Evolutionary conservation across 1,284 basidiomycete species (phyloP), one percentile per base, ranked within the genome.

Genomic region (Trametes hirsuta): DNA sequence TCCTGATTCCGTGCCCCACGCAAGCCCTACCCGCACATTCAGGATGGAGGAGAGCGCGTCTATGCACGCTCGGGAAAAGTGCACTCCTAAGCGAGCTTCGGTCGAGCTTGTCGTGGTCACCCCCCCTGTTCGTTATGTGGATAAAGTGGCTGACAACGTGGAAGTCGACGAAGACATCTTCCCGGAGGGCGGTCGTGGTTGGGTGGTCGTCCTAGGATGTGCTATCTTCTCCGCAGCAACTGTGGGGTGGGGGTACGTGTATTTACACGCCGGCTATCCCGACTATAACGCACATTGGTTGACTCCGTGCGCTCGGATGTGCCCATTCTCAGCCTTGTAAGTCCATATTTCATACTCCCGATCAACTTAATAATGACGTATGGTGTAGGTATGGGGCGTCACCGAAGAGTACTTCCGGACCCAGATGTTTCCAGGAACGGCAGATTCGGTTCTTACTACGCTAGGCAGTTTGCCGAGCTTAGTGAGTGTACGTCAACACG

Each of bases 341-440:
- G 30, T 30, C 30, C 8, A 30, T 8, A 30, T 2, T 30, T 4
- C 30, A 4, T 30, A 30, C 22, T 10, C 21, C 25, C 24, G 6
- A 25, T 25, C 22, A 11, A 15, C 2, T 4, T 8, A 12, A 4
- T 4, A 30, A 4, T 46, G 44, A 46, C 6, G 9, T 6, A 4
- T 24, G 8, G 18, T 6, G 48, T 8, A 71, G 70, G 66, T 62
- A 30, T 71, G 70, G 70, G 70, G 70, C 21, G 69, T 71, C 3
- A 68, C 69, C 9, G 69, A 71, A 49, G 63, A 63, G 52, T 71
- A 67, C 47, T 71, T 70, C 53, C 61, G 62, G 40, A 52, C 62
- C 37, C 53, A 66, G 30, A 54, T 67, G 51, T 66, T 71, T 39
- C 63, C 68, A 21, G 48, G 59, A n/a, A 59, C 66, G 2, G 53